Evolutionary conservation across 2,329 filamentous ascomycete genomes (phyloP), one percentile per base, ranked within the genome.

Genomic region (Venturia nashicola): DNA sequence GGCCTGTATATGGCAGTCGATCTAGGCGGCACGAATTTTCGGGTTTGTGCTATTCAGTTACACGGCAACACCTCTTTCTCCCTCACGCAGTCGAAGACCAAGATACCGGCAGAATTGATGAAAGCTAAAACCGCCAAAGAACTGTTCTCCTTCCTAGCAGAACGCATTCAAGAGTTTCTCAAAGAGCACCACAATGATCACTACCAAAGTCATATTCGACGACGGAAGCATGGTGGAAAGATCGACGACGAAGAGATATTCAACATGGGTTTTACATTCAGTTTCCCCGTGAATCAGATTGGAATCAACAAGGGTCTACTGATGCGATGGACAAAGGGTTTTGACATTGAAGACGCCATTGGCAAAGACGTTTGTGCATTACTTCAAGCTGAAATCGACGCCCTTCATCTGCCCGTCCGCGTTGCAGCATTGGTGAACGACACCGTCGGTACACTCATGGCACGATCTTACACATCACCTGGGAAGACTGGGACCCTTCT

Each of bases 281-380:
- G 90, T 73, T 99, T 97, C 78, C 94, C 94, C 2, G 92, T 97
- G 46, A 86, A 95, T 73, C 94, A 99, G 75, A 82, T 89, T 65
- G 92, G 91, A 46, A 96, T 99, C 74, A 97, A 97, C 82, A 93
- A 91, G 77, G 94, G 94, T 66, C 88, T 87, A 65, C 82, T 99
- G 63, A 94, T 97, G 76, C 86, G 94, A 69, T 99, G 94, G 94
- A 99, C 94, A 65, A 99, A 99, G 80, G 94, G 94, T 62, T 99
- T 97, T 73, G 91, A 97, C 73, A 97, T 99, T 68, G 83, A 86
- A n/a, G 94, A 97, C 73, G 90, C 92, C 0, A 77, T 99, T 65
- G 94, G 93, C 70, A 89, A 97, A 76, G 94, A 99, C 74, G 92
- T 99, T 40, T 99, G 94, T 75, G 87, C 86, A 51, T 79, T 99